A percentile compares a stretch with the other conserved stretches of the same genome.
These are phyloP conservation scores for Friedmanniomyces simplex DNA, from an alignment of 495 filamentous ascomycete species.

Conservation along the genomic window DNA sequence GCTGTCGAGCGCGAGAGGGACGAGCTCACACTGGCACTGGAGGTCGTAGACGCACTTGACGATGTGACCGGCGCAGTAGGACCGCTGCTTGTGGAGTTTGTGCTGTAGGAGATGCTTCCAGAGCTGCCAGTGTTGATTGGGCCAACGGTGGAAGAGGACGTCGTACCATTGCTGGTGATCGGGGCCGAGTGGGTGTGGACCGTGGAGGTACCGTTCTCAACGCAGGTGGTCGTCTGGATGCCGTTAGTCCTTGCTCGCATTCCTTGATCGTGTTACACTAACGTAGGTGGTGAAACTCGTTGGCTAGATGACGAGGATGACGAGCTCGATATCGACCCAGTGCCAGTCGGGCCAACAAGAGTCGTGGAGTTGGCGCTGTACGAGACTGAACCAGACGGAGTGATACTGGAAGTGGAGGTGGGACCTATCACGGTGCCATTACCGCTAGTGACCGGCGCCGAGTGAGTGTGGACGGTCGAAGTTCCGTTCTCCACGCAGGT, in stretches of 20 bases:
- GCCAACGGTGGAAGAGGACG: background rate
- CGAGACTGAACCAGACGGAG: background rate
- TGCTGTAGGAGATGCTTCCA: background rate
- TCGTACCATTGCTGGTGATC: background rate
- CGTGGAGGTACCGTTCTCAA: conserved; percentile 1
- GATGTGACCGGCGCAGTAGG: background rate
- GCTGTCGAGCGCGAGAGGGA: background rate
- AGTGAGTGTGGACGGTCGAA: conserved; percentile 3
- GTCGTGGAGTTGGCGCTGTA: background rate
- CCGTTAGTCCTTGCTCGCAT: too few relatives aligned
- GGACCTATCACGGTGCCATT: background rate
- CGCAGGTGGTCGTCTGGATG: background rate
- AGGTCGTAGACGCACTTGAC: background rate
- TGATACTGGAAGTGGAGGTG: background rate
- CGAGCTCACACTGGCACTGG: background rate
- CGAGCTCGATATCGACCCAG: background rate
- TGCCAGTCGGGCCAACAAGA: background rate
- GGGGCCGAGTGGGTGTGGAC: conserved; percentile 4
- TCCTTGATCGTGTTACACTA: too few relatives aligned
- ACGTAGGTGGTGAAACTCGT: background rate
- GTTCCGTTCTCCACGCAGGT: conserved; percentile 4
- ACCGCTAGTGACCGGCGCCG: background rate
- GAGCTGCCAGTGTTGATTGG: background rate
- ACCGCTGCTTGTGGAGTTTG: background rate
- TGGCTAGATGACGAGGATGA: background rate